phyloP scores from a whole-genome alignment of 352 stramenopile genomes.

The Vaucheria bursata region DNA sequence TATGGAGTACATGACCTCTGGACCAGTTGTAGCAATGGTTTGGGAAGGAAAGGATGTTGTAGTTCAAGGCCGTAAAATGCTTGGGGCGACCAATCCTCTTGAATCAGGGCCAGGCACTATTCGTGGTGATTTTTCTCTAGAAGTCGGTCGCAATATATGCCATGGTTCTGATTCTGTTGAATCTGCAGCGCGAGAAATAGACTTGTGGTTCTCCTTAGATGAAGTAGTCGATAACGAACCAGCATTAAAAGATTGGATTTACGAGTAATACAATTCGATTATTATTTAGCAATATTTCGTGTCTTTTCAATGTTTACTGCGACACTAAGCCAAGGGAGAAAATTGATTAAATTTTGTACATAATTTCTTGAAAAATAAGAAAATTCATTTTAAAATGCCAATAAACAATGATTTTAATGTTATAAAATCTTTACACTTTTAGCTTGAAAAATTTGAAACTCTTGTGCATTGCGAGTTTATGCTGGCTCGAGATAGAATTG shows the following conservation, averaged over 20 bases:
- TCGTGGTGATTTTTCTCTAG: slow-evolving; percentile 44
- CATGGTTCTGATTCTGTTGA: slow-evolving; percentile 94
- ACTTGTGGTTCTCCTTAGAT: slow-evolving; percentile 88
- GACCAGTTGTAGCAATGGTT: slow-evolving; percentile 55
- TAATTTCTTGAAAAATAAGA: too few relatives aligned
- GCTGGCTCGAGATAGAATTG: too few relatives aligned
- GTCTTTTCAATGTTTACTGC: too few relatives aligned
- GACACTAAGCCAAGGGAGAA: too few relatives aligned
- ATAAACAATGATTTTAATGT: too few relatives aligned
- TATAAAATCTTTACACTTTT: too few relatives aligned
- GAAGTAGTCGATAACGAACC: slow-evolving; percentile 79
- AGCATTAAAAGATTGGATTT: slow-evolving; percentile 78
- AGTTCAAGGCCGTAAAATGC: slow-evolving; percentile 83
- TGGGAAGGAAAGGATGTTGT: slow-evolving; percentile 89
- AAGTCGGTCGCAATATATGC: slow-evolving; percentile 82
- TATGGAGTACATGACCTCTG: slow-evolving; percentile 46
- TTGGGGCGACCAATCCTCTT: slow-evolving; percentile 90
- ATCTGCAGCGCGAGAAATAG: slow-evolving; percentile 93
- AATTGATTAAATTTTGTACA: too few relatives aligned
- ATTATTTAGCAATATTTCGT: not conserved
- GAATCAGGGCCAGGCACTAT: slow-evolving; percentile 90
- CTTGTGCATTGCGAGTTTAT: too few relatives aligned
- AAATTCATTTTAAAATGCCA: too few relatives aligned
- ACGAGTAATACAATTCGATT: slow-evolving; percentile 18
- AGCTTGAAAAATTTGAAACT: too few relatives aligned